phyloP scores from a whole-genome alignment of 2,329 filamentous ascomycete genomes.

The Zasmidium angulare region DNA sequence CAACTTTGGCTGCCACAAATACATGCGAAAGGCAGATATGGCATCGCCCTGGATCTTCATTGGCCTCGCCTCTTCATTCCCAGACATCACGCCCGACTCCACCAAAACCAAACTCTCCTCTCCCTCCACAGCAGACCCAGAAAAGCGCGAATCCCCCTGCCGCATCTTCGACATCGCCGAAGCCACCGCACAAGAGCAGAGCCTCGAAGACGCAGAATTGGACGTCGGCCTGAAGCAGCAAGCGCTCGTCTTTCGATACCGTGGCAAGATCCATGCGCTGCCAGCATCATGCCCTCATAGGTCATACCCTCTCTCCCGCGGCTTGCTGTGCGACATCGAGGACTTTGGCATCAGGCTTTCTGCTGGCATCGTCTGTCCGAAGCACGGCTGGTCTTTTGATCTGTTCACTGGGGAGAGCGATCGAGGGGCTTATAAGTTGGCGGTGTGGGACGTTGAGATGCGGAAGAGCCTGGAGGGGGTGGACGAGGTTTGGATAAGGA shows the following conservation, averaged over 20 bases:
- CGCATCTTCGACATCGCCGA: conserved; percentile 51
- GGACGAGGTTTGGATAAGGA: conserved; percentile 34
- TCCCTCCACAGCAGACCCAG: conserved; percentile 30
- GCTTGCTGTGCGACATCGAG: conserved; percentile 67
- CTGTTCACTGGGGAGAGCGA: conserved; percentile 63
- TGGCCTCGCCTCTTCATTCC: conserved; percentile 57
- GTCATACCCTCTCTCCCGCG: conserved; percentile 64
- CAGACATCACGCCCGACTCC: conserved; percentile 49
- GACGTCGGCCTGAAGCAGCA: conserved; percentile 50
- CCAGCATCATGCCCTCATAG: conserved; percentile 73
- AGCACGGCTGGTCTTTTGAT: conserved; percentile 72
- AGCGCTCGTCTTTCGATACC: conserved; percentile 65
- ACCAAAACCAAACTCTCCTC: conserved; percentile 47
- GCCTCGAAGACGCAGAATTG: conserved; percentile 38
- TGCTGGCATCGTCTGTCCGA: conserved; percentile 64
- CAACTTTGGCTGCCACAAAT: too few species aligned
- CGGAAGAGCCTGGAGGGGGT: conserved; percentile 19
- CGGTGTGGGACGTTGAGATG: conserved; percentile 64
- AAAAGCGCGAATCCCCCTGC: conserved; percentile 39
- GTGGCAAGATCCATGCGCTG: conserved; percentile 64
- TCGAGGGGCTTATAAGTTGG: conserved; percentile 61
- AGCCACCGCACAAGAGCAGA: conserved; percentile 38
- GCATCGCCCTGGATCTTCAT: conserved; percentile 52
- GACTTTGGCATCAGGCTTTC: conserved; percentile 67
- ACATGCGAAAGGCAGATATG: too few species aligned